Percentiles rank a stretch among this genome's conserved stretches.
Evolutionary conservation across 495 filamentous ascomycete species (phyloP).

Genomic region (Penicillium canariense): DNA sequence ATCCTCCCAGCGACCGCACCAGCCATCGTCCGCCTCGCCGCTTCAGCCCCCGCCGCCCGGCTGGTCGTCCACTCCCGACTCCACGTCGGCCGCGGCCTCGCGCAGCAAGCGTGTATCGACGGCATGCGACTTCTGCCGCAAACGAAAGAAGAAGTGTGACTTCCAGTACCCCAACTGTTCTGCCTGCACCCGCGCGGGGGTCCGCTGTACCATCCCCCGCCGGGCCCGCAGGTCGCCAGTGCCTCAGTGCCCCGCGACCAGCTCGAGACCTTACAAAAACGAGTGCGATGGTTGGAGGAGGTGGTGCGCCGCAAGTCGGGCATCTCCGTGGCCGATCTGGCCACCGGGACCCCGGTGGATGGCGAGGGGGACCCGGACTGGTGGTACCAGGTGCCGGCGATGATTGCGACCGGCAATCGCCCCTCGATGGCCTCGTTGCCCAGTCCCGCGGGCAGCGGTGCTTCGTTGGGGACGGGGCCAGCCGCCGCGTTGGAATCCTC

Average conservation of each 20-base stretch:
- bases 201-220: conserved; percentile 50
- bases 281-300: conserved; percentile 50
- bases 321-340: conserved; percentile 34
- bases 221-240: conserved; percentile 41
- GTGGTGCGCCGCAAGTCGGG: conserved; percentile 41
- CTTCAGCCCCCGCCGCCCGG: conserved; percentile 4
- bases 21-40: conserved; percentile 2
- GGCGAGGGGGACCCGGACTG: conserved; percentile 40
- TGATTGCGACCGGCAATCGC: conserved; percentile 36
- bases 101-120: conserved; percentile 47
- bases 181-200: conserved; percentile 49
- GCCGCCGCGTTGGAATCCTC: conserved; percentile 20
- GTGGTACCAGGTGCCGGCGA: conserved; percentile 45
- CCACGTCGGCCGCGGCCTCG: conserved; percentile 10
- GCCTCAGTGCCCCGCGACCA: conserved; percentile 47
- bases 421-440: conserved; percentile 18
- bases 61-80: conserved; percentile 8
- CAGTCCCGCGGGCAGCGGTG: conserved; percentile 25
- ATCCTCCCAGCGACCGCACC: background rate
- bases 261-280: conserved; percentile 51
- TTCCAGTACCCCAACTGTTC: conserved; percentile 54
- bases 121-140: conserved; percentile 54
- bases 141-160: conserved; percentile 55
- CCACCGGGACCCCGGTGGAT: conserved; percentile 36
- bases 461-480: conserved; percentile 19